Evolutionary conservation across 306 rosid genomes (phyloP), one percentile per base, ranked within the genome.

Genomic region (Mucuna pruriens): DNA sequence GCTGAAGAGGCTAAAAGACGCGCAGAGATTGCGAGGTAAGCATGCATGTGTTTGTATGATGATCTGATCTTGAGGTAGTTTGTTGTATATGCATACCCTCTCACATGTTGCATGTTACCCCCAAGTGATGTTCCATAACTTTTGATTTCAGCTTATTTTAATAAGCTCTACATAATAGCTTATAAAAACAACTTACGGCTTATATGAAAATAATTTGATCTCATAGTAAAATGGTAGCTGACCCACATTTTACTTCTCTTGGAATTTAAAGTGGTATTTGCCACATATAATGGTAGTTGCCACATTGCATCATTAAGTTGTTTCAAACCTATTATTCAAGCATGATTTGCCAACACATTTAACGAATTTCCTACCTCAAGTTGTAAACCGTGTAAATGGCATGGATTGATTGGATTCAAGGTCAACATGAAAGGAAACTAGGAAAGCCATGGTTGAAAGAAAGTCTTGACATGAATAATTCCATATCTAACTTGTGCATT

Each of bases 1-100:
- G 98, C 97, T 16, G 93, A 94, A 84, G 98, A 89, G 52, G 98
- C 97, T 38, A 94, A 85, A 73, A 77, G 96, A 68, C 82, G 97
- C 29, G 98, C 97, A 3, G 96, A 94, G 85, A 94, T 92, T 81
- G 94, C 97, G 15, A 89, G 97, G 97, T 92, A 48, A 6, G 91
- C 88, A 84, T 42, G 73, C 46, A 29, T 4, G 23, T 3, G 31
- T 51, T 71, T 65, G 20, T 63, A 67, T 40, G 44, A 62, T 76
- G 36, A 31, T 76, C 1, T 29, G 34, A 7, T 76, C n/a, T 75
- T 22, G 58, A 25, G 29, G 58, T 40, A 5, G 44, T 67, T 51
- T 19, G 38, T 6, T 51, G 42, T 13, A 33, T 64, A 9, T 51
- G 19, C 52, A 16, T 67, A 51, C 13, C 65, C 63, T 49, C 64